Evolutionary conservation across 2,329 filamentous ascomycete species (phyloP).

Genomic region (Fusarium sp.): DNA sequence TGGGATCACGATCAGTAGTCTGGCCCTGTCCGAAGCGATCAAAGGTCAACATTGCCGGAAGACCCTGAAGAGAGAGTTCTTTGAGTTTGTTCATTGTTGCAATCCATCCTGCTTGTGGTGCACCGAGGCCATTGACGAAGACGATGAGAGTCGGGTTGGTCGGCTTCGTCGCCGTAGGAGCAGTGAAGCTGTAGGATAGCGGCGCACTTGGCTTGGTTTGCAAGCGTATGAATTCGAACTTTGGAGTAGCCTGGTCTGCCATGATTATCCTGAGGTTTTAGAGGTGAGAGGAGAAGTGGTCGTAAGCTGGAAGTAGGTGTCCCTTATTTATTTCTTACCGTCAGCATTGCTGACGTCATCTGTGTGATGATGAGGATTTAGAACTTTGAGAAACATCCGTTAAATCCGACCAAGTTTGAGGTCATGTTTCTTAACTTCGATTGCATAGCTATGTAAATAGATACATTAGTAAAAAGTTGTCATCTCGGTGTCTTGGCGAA

Average conservation of each 20-base stretch:
- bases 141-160: conserved; percentile 20
- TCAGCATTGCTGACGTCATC: conserved; percentile 26
- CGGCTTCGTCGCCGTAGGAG: background rate
- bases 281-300: accelerated
- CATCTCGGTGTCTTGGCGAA: background rate
- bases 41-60: conserved; percentile 61
- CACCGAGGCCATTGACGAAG: conserved; percentile 39
- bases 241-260: background rate
- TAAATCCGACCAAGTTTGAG: background rate
- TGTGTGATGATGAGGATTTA: too few relatives aligned
- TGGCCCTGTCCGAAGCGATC: conserved; percentile 68
- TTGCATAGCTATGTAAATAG: too few relatives aligned
- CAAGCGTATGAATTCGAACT: conserved; percentile 19
- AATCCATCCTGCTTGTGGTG: conserved; percentile 34
- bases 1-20: conserved; percentile 56
- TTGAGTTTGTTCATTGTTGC: conserved; percentile 12
- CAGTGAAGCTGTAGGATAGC: conserved; percentile 30
- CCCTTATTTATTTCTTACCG: background rate
- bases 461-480: accelerated
- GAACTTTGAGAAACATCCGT: background rate
- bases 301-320: background rate
- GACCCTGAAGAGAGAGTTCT: background rate
- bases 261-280: background rate
- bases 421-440: accelerated
- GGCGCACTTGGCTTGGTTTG: conserved; percentile 30